These are phyloP conservation scores for Kodamaea sp. DNA, from an alignment of 1,139 yeast genomes.

Conservation along the genomic window DNA sequence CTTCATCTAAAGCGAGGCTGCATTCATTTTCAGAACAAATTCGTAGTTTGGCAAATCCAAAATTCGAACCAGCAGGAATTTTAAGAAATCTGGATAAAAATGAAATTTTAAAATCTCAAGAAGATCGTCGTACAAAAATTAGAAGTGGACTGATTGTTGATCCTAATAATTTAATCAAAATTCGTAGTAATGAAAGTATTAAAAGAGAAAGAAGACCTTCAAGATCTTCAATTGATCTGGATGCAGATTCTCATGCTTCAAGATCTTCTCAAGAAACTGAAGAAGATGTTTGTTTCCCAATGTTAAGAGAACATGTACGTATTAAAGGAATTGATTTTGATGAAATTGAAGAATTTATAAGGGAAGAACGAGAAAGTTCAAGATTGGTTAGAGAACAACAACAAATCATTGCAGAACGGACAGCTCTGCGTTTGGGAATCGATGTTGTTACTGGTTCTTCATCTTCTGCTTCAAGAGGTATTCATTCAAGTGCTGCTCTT, in stretches of 20 bases:
- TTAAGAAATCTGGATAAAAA: slow-evolving; percentile 2
- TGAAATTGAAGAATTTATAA: slow-evolving; percentile 71
- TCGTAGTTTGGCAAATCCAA: slow-evolving; percentile 12
- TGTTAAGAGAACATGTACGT: slow-evolving; percentile 68
- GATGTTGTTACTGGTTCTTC: slow-evolving; percentile 16
- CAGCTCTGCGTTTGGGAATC: slow-evolving; percentile 17
- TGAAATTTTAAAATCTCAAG: neutral
- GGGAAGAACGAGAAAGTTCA: slow-evolving; percentile 43
- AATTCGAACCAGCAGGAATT: neutral
- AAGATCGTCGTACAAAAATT: too few relatives aligned
- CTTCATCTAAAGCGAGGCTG: slow-evolving; percentile 24
- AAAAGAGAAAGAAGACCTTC: slow-evolving; percentile 33
- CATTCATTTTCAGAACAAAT: slow-evolving; percentile 28
- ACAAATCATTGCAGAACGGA: slow-evolving; percentile 28
- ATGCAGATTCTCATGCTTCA: slow-evolving; percentile 67
- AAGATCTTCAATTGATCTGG: slow-evolving; percentile 50
- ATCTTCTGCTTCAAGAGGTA: slow-evolving; percentile 13
- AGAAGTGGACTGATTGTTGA: too few relatives aligned
- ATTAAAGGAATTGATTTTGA: slow-evolving; percentile 75
- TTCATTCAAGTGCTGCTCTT: slow-evolving; percentile 45
- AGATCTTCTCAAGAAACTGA: slow-evolving; percentile 82
- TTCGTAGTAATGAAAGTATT: slow-evolving; percentile 34
- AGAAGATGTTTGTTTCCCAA: slow-evolving; percentile 97
- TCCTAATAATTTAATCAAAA: slow-evolving; percentile 30
- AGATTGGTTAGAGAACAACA: slow-evolving; percentile 28